These are phyloP conservation scores for Candida sp. DNA, from an alignment of 1,139 yeast genomes.

Conservation along the genomic window DNA sequence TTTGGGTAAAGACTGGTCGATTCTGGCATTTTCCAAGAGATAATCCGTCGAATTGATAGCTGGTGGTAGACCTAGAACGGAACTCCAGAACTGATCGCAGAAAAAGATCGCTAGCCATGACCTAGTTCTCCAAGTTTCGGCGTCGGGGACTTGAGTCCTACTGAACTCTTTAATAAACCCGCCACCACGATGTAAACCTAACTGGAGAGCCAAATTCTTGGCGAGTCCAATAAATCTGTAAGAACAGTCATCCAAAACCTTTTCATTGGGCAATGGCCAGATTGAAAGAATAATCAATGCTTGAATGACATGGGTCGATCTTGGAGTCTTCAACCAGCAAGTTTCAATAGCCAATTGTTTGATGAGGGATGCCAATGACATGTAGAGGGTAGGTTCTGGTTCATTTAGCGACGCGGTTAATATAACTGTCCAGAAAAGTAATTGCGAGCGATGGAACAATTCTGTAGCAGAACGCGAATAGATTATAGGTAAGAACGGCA, in stretches of 20 bases:
- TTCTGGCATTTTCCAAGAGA: slow-evolving; percentile 72
- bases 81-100: slow-evolving; percentile 89
- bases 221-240: slow-evolving; percentile 88
- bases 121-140: slow-evolving; percentile 92
- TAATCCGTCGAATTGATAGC: slow-evolving; percentile 78
- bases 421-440: slow-evolving; percentile 89
- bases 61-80: slow-evolving; percentile 84
- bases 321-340: slow-evolving; percentile 90
- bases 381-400: slow-evolving; percentile 81
- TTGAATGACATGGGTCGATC: slow-evolving; percentile 92
- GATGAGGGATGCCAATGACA: slow-evolving; percentile 70
- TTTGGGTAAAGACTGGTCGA: slow-evolving; percentile 65
- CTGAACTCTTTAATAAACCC: slow-evolving; percentile 89
- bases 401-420: slow-evolving; percentile 83
- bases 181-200: slow-evolving; percentile 89
- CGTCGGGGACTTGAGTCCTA: slow-evolving; percentile 88
- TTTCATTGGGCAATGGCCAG: slow-evolving; percentile 95
- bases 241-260: slow-evolving; percentile 88
- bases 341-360: slow-evolving; percentile 89
- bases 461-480: slow-evolving; percentile 71
- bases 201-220: slow-evolving; percentile 76
- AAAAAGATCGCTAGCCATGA: slow-evolving; percentile 90
- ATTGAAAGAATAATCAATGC: slow-evolving; percentile 77
- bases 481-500: slow-evolving; percentile 80
- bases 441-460: slow-evolving; percentile 76